Evolutionary conservation across 2,329 filamentous ascomycete species (phyloP).

Genomic region (Aureobasidium sp.): DNA sequence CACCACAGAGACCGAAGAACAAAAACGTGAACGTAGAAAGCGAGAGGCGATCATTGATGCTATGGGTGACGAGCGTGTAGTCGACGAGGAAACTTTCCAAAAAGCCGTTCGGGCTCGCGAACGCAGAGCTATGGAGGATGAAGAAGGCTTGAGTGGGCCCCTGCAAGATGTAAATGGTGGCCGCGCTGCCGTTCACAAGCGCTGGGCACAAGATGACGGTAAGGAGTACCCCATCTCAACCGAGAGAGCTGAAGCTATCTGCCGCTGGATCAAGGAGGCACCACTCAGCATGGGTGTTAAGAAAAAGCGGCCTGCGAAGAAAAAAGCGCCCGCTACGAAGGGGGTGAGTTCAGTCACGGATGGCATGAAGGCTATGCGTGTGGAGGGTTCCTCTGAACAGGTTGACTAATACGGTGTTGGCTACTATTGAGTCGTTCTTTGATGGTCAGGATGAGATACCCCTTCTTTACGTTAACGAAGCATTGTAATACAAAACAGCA

Average conservation of each 20-base stretch:
- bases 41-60: constrained; percentile 60
- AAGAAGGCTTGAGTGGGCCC: constrained; percentile 33
- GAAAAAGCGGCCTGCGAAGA: constrained; percentile 24
- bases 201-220: constrained; percentile 6
- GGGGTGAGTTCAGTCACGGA: background rate
- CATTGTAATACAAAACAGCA: background rate
- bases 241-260: constrained; percentile 61
- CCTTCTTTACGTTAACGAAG: background rate
- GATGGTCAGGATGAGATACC: background rate
- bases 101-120: constrained; percentile 55
- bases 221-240: constrained; percentile 64
- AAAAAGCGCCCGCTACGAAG: background rate
- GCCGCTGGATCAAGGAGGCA: constrained; percentile 55
- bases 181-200: background rate
- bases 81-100: constrained; percentile 58
- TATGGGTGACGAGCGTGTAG: constrained; percentile 57
- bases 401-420: background rate
- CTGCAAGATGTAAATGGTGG: constrained; percentile 21
- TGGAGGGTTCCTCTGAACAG: background rate
- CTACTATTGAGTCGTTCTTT: background rate
- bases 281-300: constrained; percentile 30
- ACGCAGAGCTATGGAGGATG: constrained; percentile 47
- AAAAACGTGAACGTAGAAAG: constrained; percentile 51
- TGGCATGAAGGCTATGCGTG: background rate
- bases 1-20: constrained; percentile 38